Base-by-base conservation (phyloP, 345 rosid species). In the Bruguiera sexangula region DNA sequence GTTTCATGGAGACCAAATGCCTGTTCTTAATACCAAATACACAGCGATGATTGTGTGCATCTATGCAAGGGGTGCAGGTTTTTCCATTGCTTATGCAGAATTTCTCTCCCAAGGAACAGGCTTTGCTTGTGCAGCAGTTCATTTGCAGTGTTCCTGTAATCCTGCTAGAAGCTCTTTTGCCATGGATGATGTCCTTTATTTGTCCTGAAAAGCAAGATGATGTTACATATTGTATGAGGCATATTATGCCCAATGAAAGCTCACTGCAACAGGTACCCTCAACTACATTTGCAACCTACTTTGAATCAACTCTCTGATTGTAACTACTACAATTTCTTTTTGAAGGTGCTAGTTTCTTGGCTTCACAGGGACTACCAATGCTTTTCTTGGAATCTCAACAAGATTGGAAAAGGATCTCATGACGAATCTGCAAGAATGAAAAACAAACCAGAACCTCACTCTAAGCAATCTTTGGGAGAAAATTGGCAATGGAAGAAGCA, bases 261-360 rank as follows among this genome's bases (percentile, higher is more conserved):
- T 74, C 79, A 34, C 74, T 89, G 78, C 87, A 85, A 63, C 85
- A 85, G 92, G 93, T 88, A 86, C 50, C 60, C 50, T 52, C 50
- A 56, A 54, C 76, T 76, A 66, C 68, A 24, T 79, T 60, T 55
- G 69, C 70, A n/a, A 30, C 60, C 32, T 60, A 53, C 19, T 71
- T 60, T 57, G 48, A 60, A 26, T 66, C 8, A 34, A 67, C 19
- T 71, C 66, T 11, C 20, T 52, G 22, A 13, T 3, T 75, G 63
- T 82, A 61, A 78, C 80, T 67, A 68, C 21, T 24, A 67, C 46
- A 53, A 19, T 57, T 71, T 77, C 6, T 30, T 67, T 69, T 76
- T 73, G 76, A 78, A 89, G 96, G 90, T 92, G 57, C 18, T 86
- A 53, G 63, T 78, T 68, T 87, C 86, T 70, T 89, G 89, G 87